These are phyloP conservation scores for Xenoacremonium recifei DNA, from an alignment of 2,329 filamentous ascomycete genomes.

Conservation along the genomic window DNA sequence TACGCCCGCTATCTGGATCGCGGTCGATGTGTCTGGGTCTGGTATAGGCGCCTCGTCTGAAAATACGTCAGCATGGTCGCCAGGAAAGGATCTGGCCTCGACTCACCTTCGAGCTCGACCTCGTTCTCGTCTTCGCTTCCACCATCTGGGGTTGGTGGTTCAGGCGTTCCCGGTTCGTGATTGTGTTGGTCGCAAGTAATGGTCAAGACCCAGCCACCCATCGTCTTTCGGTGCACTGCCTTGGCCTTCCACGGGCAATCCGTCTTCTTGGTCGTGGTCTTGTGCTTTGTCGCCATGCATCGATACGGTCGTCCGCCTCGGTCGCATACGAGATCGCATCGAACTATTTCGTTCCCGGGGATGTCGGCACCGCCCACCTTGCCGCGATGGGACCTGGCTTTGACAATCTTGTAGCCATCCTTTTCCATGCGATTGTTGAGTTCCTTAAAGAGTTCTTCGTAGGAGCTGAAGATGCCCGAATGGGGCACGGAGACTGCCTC, in stretches of 20 bases:
- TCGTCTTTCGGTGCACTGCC: slow-evolving; percentile 41
- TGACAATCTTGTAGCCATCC: slow-evolving; percentile 47
- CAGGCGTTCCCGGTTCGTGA: slow-evolving; percentile 43
- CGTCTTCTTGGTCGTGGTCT: slow-evolving; percentile 46
- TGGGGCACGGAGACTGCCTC: slow-evolving; percentile 38
- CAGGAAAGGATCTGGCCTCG: background rate
- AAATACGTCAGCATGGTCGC: too few relatives aligned
- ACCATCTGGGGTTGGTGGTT: slow-evolving; percentile 36
- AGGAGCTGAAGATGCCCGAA: slow-evolving; percentile 36
- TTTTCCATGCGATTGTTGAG: slow-evolving; percentile 41
- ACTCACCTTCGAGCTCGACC: slow-evolving; percentile 22
- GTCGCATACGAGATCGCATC: slow-evolving; percentile 45
- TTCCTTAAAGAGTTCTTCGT: slow-evolving; percentile 41
- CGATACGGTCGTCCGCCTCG: slow-evolving; percentile 43
- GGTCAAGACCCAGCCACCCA: slow-evolving; percentile 45
- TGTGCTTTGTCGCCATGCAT: slow-evolving; percentile 43
- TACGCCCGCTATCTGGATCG: slow-evolving; percentile 39
- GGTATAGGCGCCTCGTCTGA: slow-evolving; percentile 29
- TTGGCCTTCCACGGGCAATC: slow-evolving; percentile 47
- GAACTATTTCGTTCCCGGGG: slow-evolving; percentile 42
- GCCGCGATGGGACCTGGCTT: slow-evolving; percentile 41
- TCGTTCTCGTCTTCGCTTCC: slow-evolving; percentile 34
- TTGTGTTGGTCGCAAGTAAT: slow-evolving; percentile 44
- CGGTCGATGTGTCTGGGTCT: slow-evolving; percentile 36
- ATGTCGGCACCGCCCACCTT: slow-evolving; percentile 39